Percentiles rank a stretch among this genome's conserved stretches.
These are phyloP conservation scores for Mycocentrospora acerina DNA, from an alignment of 2,329 filamentous ascomycete species.

Conservation along the genomic window DNA sequence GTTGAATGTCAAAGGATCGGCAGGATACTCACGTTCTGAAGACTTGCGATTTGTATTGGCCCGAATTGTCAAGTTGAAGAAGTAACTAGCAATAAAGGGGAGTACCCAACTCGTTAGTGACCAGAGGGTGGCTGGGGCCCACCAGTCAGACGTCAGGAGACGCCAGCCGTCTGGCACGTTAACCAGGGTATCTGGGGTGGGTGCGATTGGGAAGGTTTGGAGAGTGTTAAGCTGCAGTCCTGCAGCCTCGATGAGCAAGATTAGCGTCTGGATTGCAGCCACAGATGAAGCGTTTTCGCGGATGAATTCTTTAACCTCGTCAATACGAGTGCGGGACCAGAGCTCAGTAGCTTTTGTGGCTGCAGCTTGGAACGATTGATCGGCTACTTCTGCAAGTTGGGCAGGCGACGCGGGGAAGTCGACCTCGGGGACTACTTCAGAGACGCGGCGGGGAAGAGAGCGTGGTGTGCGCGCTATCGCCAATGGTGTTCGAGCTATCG, in stretches of 20 bases:
- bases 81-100: constrained; percentile 76
- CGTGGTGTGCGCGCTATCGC: constrained; percentile 43
- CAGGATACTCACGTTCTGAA: constrained; percentile 55
- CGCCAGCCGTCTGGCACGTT: constrained; percentile 79
- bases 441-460: constrained; percentile 54
- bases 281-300: constrained; percentile 74
- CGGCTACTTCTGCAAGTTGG: constrained; percentile 57
- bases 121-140: constrained; percentile 81
- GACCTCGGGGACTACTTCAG: constrained; percentile 53
- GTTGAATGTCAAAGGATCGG: constrained; percentile 89
- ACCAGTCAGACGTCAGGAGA: constrained; percentile 75
- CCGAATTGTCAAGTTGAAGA: constrained; percentile 78
- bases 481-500: constrained; percentile 29
- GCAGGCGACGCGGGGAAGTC: constrained; percentile 75
- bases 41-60: constrained; percentile 51
- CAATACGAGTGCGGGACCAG: constrained; percentile 67
- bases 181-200: constrained; percentile 66
- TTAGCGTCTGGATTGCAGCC: constrained; percentile 43
- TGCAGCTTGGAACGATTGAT: constrained; percentile 68
- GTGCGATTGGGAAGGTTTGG: constrained; percentile 70
- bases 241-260: constrained; percentile 64
- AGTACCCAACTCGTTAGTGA: constrained; percentile 68
- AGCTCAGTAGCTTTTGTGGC: constrained; percentile 65
- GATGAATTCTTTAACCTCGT: constrained; percentile 64
- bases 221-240: constrained; percentile 71